phyloP scores from a whole-genome alignment of 352 stramenopile species.

The Aphanomyces euteiches region DNA sequence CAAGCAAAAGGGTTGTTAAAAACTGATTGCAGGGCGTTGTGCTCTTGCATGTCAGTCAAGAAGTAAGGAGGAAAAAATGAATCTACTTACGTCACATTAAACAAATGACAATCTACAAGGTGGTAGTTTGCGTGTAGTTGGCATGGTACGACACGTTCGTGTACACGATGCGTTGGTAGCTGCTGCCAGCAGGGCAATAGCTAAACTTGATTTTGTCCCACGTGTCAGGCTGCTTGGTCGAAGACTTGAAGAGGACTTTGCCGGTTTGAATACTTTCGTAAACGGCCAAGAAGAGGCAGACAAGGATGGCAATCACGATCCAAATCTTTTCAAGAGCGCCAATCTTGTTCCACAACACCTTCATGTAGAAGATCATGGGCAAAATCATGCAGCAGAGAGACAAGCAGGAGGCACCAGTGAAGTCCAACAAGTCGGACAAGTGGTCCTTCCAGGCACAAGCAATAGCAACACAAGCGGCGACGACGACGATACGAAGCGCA shows the following conservation, averaged over 20 bases:
- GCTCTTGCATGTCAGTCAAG: no score
- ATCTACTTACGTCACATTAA: neutral
- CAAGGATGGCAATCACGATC: slow-evolving; percentile 13
- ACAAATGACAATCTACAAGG: neutral
- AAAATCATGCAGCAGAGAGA: slow-evolving; percentile 19
- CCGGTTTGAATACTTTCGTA: neutral
- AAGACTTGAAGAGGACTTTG: neutral
- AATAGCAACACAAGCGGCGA: neutral
- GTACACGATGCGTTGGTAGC: neutral
- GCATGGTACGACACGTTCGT: slow-evolving; percentile 4
- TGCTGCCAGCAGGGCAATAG: slow-evolving; percentile 1
- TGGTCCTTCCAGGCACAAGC: slow-evolving; percentile 19
- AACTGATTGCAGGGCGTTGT: no score
- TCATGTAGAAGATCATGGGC: slow-evolving; percentile 28
- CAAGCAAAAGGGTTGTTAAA: no score
- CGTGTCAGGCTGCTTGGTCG: neutral
- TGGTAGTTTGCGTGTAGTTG: neutral
- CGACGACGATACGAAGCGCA: neutral
- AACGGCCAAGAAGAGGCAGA: neutral
- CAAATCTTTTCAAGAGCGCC: slow-evolving; percentile 6
- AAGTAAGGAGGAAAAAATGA: no score
- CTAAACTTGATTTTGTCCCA: neutral
- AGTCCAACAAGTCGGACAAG: slow-evolving; percentile 21
- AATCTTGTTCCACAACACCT: slow-evolving; percentile 15
- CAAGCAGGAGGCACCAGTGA: slow-evolving; percentile 9